A percentile compares a stretch with the other conserved stretches of the same genome.
These are phyloP conservation scores for Leccinum aurantiacum DNA, from an alignment of 768 basidiomycete genomes.

Conservation along the genomic window DNA sequence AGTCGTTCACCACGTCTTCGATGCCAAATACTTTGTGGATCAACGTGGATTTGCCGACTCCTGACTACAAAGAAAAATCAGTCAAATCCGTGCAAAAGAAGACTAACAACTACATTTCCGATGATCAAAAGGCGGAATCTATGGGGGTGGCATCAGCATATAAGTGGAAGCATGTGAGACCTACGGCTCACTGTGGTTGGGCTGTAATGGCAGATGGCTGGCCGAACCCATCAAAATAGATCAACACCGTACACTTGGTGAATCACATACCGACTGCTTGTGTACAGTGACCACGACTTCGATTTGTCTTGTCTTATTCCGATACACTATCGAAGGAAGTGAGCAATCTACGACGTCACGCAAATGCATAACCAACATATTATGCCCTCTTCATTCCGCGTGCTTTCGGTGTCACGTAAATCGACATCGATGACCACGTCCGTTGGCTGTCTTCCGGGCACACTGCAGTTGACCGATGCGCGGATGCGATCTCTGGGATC, in stretches of 20 bases:
- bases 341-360: background rate
- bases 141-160: background rate
- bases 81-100: background rate
- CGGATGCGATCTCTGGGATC: background rate
- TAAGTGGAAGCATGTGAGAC: too few species aligned
- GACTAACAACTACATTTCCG: constrained; percentile 8
- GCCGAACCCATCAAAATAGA: background rate
- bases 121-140: constrained; percentile 20
- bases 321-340: constrained; percentile 9
- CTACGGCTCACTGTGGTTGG: constrained; percentile 6
- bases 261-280: constrained; percentile 4
- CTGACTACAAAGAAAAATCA: constrained; percentile 8
- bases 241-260: background rate
- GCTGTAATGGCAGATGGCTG: constrained; percentile 8
- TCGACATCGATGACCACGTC: background rate
- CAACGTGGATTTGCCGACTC: constrained; percentile 18
- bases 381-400: background rate
- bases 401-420: background rate
- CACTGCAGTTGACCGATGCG: background rate
- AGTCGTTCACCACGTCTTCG: constrained; percentile 5
- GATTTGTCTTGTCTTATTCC: constrained; percentile 11
- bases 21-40: constrained; percentile 10
- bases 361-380: constrained; percentile 8
- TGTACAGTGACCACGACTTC: constrained; percentile 10
- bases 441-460: too few species aligned